Evolutionary conservation across 257 asterid species (phyloP), one percentile per base, ranked within the genome.

Genomic region (Nicotiana otophora): DNA sequence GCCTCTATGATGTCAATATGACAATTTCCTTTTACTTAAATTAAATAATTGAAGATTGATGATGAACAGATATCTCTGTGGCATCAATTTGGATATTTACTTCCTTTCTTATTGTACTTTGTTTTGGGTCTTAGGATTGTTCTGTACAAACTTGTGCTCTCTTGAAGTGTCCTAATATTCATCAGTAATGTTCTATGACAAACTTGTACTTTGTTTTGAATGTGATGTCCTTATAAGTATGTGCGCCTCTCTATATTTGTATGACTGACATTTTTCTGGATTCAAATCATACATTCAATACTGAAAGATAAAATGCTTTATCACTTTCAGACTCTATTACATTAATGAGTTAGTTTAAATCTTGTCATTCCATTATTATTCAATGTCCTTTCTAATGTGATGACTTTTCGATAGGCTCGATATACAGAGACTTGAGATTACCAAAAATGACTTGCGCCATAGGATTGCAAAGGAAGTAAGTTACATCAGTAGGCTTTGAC

Each of bases 401-500:
- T 83, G 80, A 51, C 80, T 82, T 81, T 42, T 84, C 83, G 61
- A 26, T 84, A 95, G 98, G 90, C 92, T 95, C 89, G 95, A 97
- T 70, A 91, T 95, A 88, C 99, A 92, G 90, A 92, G 97, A 86
- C 91, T 94, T 85, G 99, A 95, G 90, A 87, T 90, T 63, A 88
- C 97, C 20, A 95, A 95, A 90, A 94, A 90, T 91, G 98, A 95
- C 87, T 86, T 95, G 90, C 92, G 95, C 61, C 98, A 94, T 77
- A 90, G 97, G 87, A 95, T 95, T 84, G 97, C 97, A 16, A 95
- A 94, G 88, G 99, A 95, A 95, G 99, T 95, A 86, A 70, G 19
- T 70, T 84, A 70, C 68, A 69, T 69, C 81, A 53, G 84, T 81
- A 60, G 31, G 65, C 77, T 51, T 53, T 80, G 39, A 72, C 39